These are phyloP conservation scores for Wickerhamiella australiensis DNA, from an alignment of 805 yeast genomes.

Conservation along the genomic window DNA sequence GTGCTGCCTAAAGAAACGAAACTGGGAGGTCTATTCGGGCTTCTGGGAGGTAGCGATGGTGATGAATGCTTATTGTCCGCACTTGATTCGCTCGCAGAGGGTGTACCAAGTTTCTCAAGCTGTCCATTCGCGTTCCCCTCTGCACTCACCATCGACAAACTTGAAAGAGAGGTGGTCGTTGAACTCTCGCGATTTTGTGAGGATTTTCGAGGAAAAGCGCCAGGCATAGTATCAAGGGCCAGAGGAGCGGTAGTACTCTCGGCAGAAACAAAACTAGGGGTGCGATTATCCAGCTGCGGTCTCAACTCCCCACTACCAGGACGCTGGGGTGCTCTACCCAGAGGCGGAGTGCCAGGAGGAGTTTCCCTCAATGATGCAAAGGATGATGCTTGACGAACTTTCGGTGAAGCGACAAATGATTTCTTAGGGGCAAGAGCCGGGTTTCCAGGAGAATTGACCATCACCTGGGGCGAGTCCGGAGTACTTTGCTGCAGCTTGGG, in stretches of 20 bases:
- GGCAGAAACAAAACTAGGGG: neutral
- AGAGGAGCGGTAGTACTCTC: neutral
- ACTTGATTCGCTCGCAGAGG: neutral
- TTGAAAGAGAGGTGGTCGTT: neutral
- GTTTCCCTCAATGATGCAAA: slow-evolving; percentile 3
- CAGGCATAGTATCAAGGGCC: slow-evolving; percentile 7
- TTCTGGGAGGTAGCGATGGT: slow-evolving; percentile 5
- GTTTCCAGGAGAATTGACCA: neutral
- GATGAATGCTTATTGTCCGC: neutral
- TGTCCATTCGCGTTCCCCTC: neutral
- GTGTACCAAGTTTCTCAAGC: neutral
- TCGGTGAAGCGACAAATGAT: neutral
- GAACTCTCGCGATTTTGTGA: neutral
- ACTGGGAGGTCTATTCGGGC: slow-evolving; percentile 9
- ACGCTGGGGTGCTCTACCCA: neutral
- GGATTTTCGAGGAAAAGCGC: slow-evolving; percentile 4
- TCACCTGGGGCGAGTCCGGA: neutral
- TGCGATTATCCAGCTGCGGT: neutral
- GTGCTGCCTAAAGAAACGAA: slow-evolving; percentile 6
- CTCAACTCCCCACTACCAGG: neutral
- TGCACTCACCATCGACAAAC: neutral
- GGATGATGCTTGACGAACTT: neutral
- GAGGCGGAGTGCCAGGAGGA: neutral
- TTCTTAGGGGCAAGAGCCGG: neutral
- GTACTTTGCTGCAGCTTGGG: neutral